Evolutionary conservation across 768 basidiomycete species (phyloP), one percentile per base, ranked within the genome.

Genomic region (Phylloporus sp.): DNA sequence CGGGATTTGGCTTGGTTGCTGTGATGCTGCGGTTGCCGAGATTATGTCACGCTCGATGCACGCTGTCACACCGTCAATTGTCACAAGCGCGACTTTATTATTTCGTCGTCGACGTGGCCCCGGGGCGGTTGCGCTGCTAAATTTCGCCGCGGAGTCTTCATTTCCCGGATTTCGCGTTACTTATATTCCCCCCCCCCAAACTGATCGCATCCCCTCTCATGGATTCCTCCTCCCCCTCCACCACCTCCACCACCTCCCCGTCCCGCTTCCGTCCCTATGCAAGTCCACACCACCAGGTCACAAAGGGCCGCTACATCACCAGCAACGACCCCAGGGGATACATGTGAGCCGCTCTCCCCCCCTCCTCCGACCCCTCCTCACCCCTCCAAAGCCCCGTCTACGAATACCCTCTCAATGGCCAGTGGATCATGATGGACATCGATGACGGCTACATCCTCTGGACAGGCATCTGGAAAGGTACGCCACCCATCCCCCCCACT

Each of bases 351-450:
- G 32, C n/a, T 17, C 38, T 43, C 6, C 4, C 21, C 18, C 40
- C 14, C 33, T 14, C 11, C 32, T 14, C 18, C 15, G 31, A 4
- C 28, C 38, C n/a, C 1, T 1, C 28, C 53, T 53, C 55, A 53
- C 42, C 38, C 13, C 21, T n/a, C 36, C 21, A 24, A 56, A 75
- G 90, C 44, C 88, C 89, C 11, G 90, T 93, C 10, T 92, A 87
- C 59, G 90, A 93, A 63, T 93, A 91, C 58, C 88, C 87, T 2
- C 73, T 93, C 46, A 89, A 90, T 52, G 86, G 84, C 18, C 89
- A 92, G 60, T 90, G 89, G 86, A 88, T 93, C 59, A 92, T 93
- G 90, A 90, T 92, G 80, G 90, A 93, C 70, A 86, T 89, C 60
- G 90, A 93, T 63, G 90, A 91, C 62, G 90, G 90, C 4, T 92